These are phyloP conservation scores for Termitomyces sp. DNA, from an alignment of 768 basidiomycete genomes.

Conservation along the genomic window DNA sequence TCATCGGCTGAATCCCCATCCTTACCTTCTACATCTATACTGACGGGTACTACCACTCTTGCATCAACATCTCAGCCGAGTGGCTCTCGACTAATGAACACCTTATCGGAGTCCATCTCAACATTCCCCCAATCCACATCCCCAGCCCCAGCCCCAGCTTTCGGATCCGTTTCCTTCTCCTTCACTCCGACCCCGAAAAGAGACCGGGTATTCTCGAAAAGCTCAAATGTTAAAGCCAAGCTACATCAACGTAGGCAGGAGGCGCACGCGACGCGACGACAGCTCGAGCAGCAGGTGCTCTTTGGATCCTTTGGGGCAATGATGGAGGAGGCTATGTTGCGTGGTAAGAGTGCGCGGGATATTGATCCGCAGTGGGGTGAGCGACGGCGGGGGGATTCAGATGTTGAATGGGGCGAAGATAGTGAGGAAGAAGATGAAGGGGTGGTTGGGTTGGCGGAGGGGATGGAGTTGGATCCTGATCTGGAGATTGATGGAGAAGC, in stretches of 20 bases:
- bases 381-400: conserved; percentile 37
- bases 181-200: conserved; percentile 28
- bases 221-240: conserved; percentile 22
- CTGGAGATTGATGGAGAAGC: conserved; percentile 41
- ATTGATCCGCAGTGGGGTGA: conserved; percentile 37
- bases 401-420: conserved; percentile 59
- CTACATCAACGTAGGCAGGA: conserved; percentile 21
- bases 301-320: conserved; percentile 56
- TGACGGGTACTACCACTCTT: conserved; percentile 23
- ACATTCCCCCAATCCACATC: background rate
- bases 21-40: conserved; percentile 18
- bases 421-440: conserved; percentile 42
- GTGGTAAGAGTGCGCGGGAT: conserved; percentile 31
- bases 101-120: no score
- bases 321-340: conserved; percentile 50
- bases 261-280: conserved; percentile 22
- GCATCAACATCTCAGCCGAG: conserved; percentile 1
- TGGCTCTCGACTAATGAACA: background rate
- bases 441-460: conserved; percentile 38
- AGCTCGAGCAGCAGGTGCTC: conserved; percentile 22
- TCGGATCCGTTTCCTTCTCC: conserved; percentile 33
- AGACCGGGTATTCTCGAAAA: conserved; percentile 27
- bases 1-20: conserved; percentile 2
- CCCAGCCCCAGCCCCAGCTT: conserved; percentile 16
- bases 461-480: conserved; percentile 68